Evolutionary conservation across 805 yeast genomes (phyloP).

Genomic region (Candida broadrunensis): DNA sequence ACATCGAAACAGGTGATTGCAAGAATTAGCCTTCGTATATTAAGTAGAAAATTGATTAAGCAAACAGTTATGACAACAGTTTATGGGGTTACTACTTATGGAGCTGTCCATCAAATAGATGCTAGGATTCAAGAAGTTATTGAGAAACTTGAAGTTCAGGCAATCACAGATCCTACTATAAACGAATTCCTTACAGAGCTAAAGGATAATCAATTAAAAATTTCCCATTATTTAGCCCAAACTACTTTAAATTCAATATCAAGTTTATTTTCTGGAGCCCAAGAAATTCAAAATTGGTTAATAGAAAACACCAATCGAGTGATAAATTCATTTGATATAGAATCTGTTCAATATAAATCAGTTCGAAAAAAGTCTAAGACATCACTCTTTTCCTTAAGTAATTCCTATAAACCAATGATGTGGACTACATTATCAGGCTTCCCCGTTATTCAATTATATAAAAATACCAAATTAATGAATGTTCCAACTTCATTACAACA

Average conservation of each 20-base stretch:
- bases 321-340: constrained; percentile 20
- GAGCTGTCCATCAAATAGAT: constrained; percentile 33
- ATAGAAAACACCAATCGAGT: constrained; percentile 26
- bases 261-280: constrained; percentile 31
- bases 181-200: constrained; percentile 1
- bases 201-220: neutral
- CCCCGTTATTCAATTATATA: constrained; percentile 39
- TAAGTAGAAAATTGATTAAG: constrained; percentile 33
- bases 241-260: constrained; percentile 22
- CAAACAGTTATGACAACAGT: constrained; percentile 46
- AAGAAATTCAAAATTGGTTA: constrained; percentile 34
- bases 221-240: constrained; percentile 16
- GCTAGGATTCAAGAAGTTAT: constrained; percentile 19
- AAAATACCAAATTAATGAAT: constrained; percentile 8
- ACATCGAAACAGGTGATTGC: constrained; percentile 8
- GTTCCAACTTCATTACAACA: constrained; percentile 21
- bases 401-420: constrained; percentile 31
- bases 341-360: constrained; percentile 7
- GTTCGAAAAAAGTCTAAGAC: neutral
- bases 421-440: constrained; percentile 42
- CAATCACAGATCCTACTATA: neutral
- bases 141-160: constrained; percentile 5
- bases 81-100: constrained; percentile 40
- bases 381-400: constrained; percentile 13
- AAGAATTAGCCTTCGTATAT: constrained; percentile 10